A percentile compares a stretch with the other conserved stretches of the same genome.
phyloP scores from a whole-genome alignment of 1,284 basidiomycete genomes.

The Erythrobasidium hasegawianum region DNA sequence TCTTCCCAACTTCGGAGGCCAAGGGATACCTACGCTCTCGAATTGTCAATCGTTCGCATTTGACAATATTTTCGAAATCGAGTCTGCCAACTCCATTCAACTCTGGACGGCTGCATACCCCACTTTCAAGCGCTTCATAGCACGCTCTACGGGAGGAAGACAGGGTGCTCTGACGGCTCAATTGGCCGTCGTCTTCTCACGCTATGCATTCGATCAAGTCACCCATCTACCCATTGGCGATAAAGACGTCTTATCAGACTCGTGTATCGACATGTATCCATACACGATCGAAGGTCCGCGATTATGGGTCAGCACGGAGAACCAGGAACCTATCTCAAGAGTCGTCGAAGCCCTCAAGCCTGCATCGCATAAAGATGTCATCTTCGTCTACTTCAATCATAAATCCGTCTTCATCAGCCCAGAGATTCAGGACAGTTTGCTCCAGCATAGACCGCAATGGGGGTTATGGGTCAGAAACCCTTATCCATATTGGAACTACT shows the following conservation, averaged over 20 bases:
- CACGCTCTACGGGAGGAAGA: background rate
- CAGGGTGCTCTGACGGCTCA: background rate
- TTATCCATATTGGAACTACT: constrained; percentile 1
- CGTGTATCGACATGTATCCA: background rate
- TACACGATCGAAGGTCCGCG: background rate
- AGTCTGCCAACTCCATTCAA: background rate
- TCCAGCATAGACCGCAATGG: background rate
- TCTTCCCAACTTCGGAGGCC: background rate
- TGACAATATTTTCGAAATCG: background rate
- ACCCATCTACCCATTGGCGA: background rate
- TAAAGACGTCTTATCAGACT: background rate
- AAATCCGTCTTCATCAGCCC: background rate
- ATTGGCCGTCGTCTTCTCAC: background rate
- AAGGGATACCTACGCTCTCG: background rate
- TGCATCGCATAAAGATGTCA: background rate
- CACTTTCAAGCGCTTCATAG: background rate
- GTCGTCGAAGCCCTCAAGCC: background rate
- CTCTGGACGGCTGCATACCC: background rate
- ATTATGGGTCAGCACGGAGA: constrained; percentile 1
- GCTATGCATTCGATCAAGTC: constrained; percentile 1
- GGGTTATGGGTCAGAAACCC: background rate
- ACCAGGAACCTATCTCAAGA: background rate
- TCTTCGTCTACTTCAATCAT: constrained; percentile 7
- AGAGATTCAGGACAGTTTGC: background rate
- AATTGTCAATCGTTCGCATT: background rate